These are phyloP conservation scores for Canariomyces notabilis DNA, from an alignment of 2,329 filamentous ascomycete genomes.

Conservation along the genomic window DNA sequence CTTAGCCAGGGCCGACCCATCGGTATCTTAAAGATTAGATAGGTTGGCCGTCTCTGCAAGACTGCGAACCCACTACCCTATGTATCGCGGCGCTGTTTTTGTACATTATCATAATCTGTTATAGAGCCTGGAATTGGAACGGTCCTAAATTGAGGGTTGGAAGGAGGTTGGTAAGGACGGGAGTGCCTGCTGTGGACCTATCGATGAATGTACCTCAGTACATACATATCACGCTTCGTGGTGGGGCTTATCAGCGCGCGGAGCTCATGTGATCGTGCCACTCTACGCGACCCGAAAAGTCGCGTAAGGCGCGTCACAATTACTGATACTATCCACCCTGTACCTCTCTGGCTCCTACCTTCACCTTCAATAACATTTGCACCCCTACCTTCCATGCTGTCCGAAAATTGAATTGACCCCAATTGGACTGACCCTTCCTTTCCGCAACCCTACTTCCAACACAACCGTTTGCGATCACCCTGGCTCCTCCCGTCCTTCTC, in stretches of 20 bases:
- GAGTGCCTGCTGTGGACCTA: background rate
- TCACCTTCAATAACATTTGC: background rate
- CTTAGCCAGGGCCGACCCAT: background rate
- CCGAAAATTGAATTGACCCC: background rate
- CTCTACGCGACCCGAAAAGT: constrained; percentile 19
- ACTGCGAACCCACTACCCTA: no score
- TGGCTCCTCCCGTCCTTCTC: background rate
- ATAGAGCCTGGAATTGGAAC: constrained; percentile 19
- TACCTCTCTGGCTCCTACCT: background rate
- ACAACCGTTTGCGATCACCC: no score
- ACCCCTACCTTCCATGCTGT: background rate
- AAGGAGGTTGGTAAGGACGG: background rate
- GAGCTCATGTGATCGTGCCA: constrained; percentile 19
- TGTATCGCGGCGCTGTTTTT: no score
- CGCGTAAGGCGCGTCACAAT: constrained; percentile 23
- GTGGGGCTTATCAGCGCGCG: background rate
- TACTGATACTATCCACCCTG: background rate
- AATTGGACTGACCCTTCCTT: background rate
- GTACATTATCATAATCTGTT: constrained; percentile 22
- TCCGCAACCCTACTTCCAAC: background rate
- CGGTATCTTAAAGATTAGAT: background rate
- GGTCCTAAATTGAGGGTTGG: constrained; percentile 13
- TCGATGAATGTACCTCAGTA: background rate
- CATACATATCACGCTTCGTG: background rate
- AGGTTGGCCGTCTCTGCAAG: no score